These are phyloP conservation scores for Bacidia gigantensis DNA, from an alignment of 495 filamentous ascomycete genomes.

Conservation along the genomic window DNA sequence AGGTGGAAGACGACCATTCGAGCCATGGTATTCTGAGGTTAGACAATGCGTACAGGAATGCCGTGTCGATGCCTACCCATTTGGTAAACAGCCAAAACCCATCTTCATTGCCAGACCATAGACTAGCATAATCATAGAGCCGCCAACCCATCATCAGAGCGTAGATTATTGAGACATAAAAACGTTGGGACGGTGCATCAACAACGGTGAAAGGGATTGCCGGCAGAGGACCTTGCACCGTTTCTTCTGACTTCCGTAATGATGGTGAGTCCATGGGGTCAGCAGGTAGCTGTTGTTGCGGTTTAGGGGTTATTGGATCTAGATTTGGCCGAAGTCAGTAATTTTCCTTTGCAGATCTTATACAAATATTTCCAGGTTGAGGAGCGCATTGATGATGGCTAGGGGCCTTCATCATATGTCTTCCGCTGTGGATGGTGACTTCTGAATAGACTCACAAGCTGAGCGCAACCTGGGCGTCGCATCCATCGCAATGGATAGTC, in stretches of 20 bases:
- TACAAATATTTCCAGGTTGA: too few species aligned
- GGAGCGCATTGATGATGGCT: too few species aligned
- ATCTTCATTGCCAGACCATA: conserved; percentile 62
- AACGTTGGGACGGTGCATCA: conserved; percentile 76
- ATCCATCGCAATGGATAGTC: conserved; percentile 47
- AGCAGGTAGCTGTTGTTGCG: too few species aligned
- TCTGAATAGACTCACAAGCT: conserved; percentile 56
- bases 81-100: conserved; percentile 83
- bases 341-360: too few species aligned
- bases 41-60: conserved; percentile 75
- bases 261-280: too few species aligned
- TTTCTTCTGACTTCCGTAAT: conserved; percentile 1
- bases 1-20: conserved; percentile 65
- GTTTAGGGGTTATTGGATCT: too few species aligned
- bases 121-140: conserved; percentile 64
- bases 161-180: conserved; percentile 72
- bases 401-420: too few species aligned
- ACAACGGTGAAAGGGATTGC: conserved; percentile 59
- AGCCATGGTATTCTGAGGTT: conserved; percentile 87
- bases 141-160: conserved; percentile 60
- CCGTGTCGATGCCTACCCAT: conserved; percentile 72
- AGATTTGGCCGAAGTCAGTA: too few species aligned
- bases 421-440: too few species aligned
- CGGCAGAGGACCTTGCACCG: conserved; percentile 38
- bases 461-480: conserved; percentile 59